phyloP scores from a whole-genome alignment of 345 rosid genomes.

The Pugionium cornutum region DNA sequence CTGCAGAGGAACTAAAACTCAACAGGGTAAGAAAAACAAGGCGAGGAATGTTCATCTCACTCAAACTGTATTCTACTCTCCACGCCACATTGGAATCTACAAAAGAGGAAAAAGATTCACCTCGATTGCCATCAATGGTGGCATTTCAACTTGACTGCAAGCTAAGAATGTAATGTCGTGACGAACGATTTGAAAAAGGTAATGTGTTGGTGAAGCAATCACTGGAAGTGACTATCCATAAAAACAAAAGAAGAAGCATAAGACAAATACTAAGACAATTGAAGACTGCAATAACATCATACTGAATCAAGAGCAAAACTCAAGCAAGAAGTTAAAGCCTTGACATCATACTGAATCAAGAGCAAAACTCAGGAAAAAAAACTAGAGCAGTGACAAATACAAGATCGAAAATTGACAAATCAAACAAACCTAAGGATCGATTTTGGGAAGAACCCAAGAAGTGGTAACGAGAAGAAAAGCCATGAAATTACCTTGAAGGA shows the following conservation, averaged over 20 bases:
- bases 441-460: slow-evolving; percentile 10
- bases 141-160: slow-evolving; percentile 98
- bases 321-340: too few relatives aligned
- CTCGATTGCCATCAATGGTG: slow-evolving; percentile 96
- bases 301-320: too few relatives aligned
- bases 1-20: slow-evolving; percentile 81
- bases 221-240: slow-evolving; percentile 62
- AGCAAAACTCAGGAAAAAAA: too few relatives aligned
- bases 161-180: slow-evolving; percentile 91
- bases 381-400: too few relatives aligned
- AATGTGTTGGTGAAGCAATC: slow-evolving; percentile 96
- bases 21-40: slow-evolving; percentile 30
- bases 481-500: slow-evolving; percentile 56
- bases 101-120: slow-evolving; percentile 41
- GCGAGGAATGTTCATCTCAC: neutral
- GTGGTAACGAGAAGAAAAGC: slow-evolving; percentile 8
- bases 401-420: neutral
- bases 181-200: slow-evolving; percentile 81
- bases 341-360: too few relatives aligned
- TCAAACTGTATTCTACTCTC: neutral
- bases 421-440: neutral
- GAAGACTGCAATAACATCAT: too few relatives aligned
- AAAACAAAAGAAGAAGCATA: slow-evolving; percentile 1
- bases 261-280: too few relatives aligned
- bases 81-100: neutral